Evolutionary conservation across 2,329 filamentous ascomycete genomes (phyloP).

Genomic region (Neodidymelliopsis sp.): DNA sequence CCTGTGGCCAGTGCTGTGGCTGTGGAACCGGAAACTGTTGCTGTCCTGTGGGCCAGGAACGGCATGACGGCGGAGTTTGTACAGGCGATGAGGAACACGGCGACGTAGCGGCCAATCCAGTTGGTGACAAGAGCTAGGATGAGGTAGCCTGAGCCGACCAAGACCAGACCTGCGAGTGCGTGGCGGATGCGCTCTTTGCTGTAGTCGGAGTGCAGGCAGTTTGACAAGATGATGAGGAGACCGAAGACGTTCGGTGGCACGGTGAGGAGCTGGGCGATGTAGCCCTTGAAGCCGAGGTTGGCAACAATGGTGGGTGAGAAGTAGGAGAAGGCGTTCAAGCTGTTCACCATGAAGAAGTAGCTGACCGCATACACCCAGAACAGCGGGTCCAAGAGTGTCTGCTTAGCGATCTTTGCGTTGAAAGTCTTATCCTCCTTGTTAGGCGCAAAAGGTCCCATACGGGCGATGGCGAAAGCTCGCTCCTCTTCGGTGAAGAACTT

Average conservation of each 20-base stretch:
- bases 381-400: slow-evolving; percentile 58
- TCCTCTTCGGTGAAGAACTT: slow-evolving; percentile 74
- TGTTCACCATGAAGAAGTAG: slow-evolving; percentile 49
- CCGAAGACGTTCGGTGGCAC: slow-evolving; percentile 70
- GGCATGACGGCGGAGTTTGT: slow-evolving; percentile 32
- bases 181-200: slow-evolving; percentile 32
- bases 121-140: slow-evolving; percentile 27
- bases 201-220: slow-evolving; percentile 33
- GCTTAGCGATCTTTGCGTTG: slow-evolving; percentile 56
- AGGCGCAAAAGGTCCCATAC: slow-evolving; percentile 61
- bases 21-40: slow-evolving; percentile 30
- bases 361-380: slow-evolving; percentile 60
- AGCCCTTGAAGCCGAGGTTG: slow-evolving; percentile 62
- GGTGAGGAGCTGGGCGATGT: slow-evolving; percentile 71
- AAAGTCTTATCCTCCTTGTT: slow-evolving; percentile 52
- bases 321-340: slow-evolving; percentile 50
- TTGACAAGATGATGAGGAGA: slow-evolving; percentile 56
- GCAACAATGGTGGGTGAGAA: slow-evolving; percentile 72
- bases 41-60: slow-evolving; percentile 31
- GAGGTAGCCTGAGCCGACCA: slow-evolving; percentile 31
- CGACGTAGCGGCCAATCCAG: slow-evolving; percentile 32
- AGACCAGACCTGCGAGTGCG: slow-evolving; percentile 22
- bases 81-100: slow-evolving; percentile 32
- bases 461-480: slow-evolving; percentile 71
- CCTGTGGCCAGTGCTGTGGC: slow-evolving; percentile 32